Evolutionary conservation across 225 moss, liverwort and hornwort genomes (phyloP).

Genomic region (Lunularia cruciata): DNA sequence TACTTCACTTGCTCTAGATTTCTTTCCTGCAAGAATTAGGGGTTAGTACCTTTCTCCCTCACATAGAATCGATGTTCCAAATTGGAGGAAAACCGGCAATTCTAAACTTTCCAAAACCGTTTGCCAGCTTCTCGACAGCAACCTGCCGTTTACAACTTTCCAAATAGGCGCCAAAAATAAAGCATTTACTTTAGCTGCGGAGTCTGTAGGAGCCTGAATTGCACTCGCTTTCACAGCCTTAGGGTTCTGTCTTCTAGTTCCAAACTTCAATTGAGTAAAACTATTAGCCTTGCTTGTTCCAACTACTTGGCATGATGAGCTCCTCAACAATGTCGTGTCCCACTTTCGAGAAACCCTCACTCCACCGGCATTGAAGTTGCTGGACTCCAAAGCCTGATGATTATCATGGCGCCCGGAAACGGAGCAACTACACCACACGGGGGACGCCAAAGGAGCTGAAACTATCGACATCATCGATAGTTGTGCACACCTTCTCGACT

Average conservation of each 20-base stretch:
- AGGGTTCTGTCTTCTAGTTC: too few relatives aligned
- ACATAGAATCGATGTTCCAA: too few relatives aligned
- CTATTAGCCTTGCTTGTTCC: too few relatives aligned
- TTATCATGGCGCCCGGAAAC: neutral
- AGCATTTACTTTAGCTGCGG: neutral
- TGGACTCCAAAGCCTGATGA: neutral
- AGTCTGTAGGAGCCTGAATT: neutral
- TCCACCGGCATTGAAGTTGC: neutral
- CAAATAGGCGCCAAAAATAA: neutral
- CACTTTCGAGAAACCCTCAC: neutral
- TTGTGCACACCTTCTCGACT: neutral
- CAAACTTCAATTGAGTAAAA: too few relatives aligned
- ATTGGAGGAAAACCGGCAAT: too few relatives aligned
- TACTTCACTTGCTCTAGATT: conserved; percentile 60
- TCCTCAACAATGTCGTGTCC: neutral
- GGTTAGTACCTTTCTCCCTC: too few relatives aligned
- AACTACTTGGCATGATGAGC: neutral
- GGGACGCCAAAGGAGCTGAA: too few relatives aligned
- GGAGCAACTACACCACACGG: neutral
- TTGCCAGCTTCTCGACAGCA: too few relatives aligned
- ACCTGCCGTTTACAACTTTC: too few relatives aligned
- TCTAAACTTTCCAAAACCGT: too few relatives aligned
- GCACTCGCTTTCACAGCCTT: conserved; percentile 8
- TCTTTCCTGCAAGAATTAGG: conserved; percentile 40
- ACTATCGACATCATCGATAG: neutral